These are phyloP conservation scores for Populus tomentosa DNA, from an alignment of 441 rosid species.

Conservation along the genomic window DNA sequence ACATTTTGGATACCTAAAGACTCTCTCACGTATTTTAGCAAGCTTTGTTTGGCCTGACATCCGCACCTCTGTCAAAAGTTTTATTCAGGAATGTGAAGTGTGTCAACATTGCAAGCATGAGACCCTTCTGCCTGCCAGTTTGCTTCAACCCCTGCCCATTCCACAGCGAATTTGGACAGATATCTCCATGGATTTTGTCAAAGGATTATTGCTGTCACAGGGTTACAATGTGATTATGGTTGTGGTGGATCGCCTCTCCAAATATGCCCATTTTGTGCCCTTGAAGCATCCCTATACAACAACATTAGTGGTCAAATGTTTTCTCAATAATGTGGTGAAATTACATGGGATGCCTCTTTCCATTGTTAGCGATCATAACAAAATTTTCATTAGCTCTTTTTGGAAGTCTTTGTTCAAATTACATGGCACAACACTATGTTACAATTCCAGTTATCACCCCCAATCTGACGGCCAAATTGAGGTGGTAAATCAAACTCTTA, in stretches of 20 bases:
- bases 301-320: too few species aligned
- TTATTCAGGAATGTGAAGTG: not conserved
- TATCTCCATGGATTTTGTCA: not conserved
- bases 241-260: not conserved
- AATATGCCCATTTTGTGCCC: not conserved
- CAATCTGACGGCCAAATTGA: accelerated
- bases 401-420: not conserved
- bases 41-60: not conserved
- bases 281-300: not conserved
- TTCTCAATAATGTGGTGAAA: not conserved
- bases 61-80: not conserved
- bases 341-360: not conserved
- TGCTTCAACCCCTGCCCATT: not conserved
- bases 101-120: not conserved
- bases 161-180: not conserved
- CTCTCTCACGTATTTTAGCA: not conserved
- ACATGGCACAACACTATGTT: not conserved
- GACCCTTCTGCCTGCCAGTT: not conserved
- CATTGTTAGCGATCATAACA: not conserved
- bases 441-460: not conserved
- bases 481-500: not conserved
- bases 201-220: not conserved
- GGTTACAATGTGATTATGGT: not conserved
- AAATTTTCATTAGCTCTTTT: too few species aligned
- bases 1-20: too few species aligned